phyloP scores from a whole-genome alignment of 2,329 filamentous ascomycete species.

The Xylariales sp. region DNA sequence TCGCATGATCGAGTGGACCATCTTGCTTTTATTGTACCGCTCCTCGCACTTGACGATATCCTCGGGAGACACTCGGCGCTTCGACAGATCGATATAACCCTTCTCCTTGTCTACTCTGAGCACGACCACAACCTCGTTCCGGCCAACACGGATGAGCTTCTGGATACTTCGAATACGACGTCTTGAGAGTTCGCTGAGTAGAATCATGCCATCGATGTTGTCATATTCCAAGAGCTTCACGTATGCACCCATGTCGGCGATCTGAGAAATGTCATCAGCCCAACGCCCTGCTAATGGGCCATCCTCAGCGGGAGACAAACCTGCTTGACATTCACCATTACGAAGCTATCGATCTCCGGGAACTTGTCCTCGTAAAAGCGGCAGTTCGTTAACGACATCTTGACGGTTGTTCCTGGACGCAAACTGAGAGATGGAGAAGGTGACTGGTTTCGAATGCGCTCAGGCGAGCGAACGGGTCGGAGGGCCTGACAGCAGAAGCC shows the following conservation, averaged over 20 bases:
- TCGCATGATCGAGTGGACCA: slow-evolving; percentile 98
- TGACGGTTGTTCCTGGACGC: slow-evolving; percentile 43
- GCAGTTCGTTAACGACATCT: slow-evolving; percentile 92
- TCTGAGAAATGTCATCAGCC: slow-evolving; percentile 51
- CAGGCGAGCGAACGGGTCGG: slow-evolving; percentile 2
- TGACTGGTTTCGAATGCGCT: slow-evolving; percentile 5
- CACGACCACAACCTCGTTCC: slow-evolving; percentile 98
- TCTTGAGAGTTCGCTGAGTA: slow-evolving; percentile 94
- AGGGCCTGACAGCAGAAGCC: background rate
- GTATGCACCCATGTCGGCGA: slow-evolving; percentile 99
- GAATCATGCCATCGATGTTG: slow-evolving; percentile 99
- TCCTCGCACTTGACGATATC: slow-evolving; percentile 99
- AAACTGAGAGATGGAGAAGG: slow-evolving; percentile 10
- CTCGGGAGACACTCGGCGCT: slow-evolving; percentile 94
- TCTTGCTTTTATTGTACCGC: slow-evolving; percentile 99
- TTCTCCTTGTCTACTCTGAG: slow-evolving; percentile 99
- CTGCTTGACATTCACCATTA: slow-evolving; percentile 99
- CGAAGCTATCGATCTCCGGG: slow-evolving; percentile 97
- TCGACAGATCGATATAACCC: slow-evolving; percentile 98
- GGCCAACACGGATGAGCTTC: slow-evolving; percentile 95
- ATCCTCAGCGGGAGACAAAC: slow-evolving; percentile 35
- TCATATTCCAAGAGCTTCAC: slow-evolving; percentile 99
- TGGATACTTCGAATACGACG: slow-evolving; percentile 98
- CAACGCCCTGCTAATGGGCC: slow-evolving; percentile 16
- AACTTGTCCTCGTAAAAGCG: slow-evolving; percentile 98